Conservation (phyloP, 2,329 filamentous ascomycete genomes). For the Aspergillus ustus region DNA sequence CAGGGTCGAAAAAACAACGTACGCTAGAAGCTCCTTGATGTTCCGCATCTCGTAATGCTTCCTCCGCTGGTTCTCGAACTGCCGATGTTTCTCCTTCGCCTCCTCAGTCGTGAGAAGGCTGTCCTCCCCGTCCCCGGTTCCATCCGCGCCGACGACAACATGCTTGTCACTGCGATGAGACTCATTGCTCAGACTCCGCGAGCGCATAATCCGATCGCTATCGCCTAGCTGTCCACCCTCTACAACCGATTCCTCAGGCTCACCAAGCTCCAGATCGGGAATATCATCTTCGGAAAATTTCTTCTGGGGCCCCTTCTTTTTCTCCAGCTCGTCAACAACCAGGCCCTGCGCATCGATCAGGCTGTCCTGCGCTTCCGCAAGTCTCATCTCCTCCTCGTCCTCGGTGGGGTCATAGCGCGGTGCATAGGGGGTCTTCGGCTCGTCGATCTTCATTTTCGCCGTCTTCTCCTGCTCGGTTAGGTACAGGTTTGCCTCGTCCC, state of each 20-base stretch:
- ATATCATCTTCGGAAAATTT: constrained; percentile 73
- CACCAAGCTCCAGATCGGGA: constrained; percentile 86
- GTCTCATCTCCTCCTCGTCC: constrained; percentile 71
- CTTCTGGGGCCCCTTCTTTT: constrained; percentile 49
- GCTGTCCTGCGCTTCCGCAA: constrained; percentile 36
- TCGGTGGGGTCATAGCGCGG: constrained; percentile 88
- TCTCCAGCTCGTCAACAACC: constrained; percentile 70
- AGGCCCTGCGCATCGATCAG: constrained; percentile 72
- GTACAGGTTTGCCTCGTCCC: constrained; percentile 98
- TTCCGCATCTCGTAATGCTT: constrained; percentile 99
- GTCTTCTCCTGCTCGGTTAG: constrained; percentile 94
- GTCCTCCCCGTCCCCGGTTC: constrained; percentile 43
- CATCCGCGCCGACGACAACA: constrained; percentile 72
- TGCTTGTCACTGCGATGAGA: constrained; percentile 65
- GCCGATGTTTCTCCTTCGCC: constrained; percentile 85
- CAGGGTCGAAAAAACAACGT: constrained; percentile 32
- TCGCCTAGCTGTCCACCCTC: constrained; percentile 28
- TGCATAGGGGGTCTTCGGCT: constrained; percentile 97
- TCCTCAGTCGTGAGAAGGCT: constrained; percentile 66
- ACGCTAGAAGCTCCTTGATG: constrained; percentile 85
- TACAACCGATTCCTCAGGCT: constrained; percentile 77
- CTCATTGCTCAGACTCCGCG: constrained; percentile 46
- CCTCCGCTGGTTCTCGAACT: constrained; percentile 90
- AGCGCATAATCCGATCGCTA: constrained; percentile 51
- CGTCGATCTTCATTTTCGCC: constrained; percentile 97